These are phyloP conservation scores for Hygrocybe coccinea DNA, from an alignment of 768 basidiomycete genomes.

Conservation along the genomic window DNA sequence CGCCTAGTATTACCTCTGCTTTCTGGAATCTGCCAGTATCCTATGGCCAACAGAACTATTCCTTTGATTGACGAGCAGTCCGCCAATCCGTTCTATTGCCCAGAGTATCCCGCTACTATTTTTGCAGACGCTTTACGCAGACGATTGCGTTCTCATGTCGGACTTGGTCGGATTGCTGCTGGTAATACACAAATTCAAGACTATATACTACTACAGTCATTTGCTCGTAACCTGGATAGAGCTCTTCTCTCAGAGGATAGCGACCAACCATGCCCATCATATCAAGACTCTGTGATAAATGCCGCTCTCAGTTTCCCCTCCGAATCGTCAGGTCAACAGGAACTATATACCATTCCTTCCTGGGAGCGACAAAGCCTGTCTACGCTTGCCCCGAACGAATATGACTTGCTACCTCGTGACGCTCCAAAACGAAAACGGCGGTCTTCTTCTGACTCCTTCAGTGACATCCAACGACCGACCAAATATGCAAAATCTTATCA, in stretches of 20 bases:
- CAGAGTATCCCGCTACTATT: background rate
- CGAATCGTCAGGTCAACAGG: background rate
- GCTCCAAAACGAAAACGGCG: slow-evolving; percentile 10
- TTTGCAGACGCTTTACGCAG: background rate
- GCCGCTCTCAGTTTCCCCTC: background rate
- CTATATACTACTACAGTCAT: slow-evolving; percentile 26
- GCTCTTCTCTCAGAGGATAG: slow-evolving; percentile 22
- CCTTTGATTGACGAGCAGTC: slow-evolving; percentile 6
- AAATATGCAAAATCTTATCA: slow-evolving; percentile 43
- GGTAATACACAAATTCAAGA: slow-evolving; percentile 7
- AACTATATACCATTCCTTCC: slow-evolving; percentile 7
- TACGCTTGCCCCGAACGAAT: background rate
- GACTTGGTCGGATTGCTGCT: background rate
- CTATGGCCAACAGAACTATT: background rate
- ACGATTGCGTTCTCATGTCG: background rate
- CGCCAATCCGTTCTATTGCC: slow-evolving; percentile 6
- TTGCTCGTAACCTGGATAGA: slow-evolving; percentile 31
- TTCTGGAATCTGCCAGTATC: too few species aligned
- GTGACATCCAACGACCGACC: slow-evolving; percentile 32
- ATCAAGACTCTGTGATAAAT: background rate
- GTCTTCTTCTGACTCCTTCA: background rate
- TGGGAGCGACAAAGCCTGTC: slow-evolving; percentile 16
- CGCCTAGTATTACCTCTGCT: too few species aligned
- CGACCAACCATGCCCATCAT: background rate
- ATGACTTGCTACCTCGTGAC: slow-evolving; percentile 7